Evolutionary conservation across 257 asterid genomes (phyloP).

Genomic region (Mitragyna speciosa): DNA sequence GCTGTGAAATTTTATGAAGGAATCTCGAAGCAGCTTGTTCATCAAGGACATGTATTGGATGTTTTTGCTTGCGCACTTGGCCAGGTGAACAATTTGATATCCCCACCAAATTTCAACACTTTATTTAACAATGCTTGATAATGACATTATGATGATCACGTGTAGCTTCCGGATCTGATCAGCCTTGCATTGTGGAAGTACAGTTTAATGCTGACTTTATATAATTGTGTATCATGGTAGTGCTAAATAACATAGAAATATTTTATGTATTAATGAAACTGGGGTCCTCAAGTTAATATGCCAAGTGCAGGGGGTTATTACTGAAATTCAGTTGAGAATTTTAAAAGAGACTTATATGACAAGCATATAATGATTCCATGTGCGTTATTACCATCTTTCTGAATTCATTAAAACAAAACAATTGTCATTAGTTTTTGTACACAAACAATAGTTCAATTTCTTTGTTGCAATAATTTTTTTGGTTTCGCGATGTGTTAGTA

Average conservation of each 20-base stretch:
- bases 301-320: not conserved
- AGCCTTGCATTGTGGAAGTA: not conserved
- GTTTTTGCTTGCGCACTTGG: conserved; percentile 96
- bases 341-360: not conserved
- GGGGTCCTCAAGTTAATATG: not conserved
- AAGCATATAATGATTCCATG: not conserved
- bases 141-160: too few species aligned
- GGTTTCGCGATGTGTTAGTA: too few species aligned
- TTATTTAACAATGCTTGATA: too few species aligned
- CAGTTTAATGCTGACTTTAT: not conserved
- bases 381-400: not conserved
- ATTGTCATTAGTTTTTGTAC: too few species aligned
- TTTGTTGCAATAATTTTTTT: too few species aligned
- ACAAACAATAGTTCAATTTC: too few species aligned
- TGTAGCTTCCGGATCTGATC: too few species aligned
- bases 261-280: not conserved
- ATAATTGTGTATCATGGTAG: not conserved
- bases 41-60: conserved; percentile 96
- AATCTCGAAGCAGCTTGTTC: conserved; percentile 89
- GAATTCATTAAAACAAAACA: not conserved
- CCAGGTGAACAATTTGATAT: conserved; percentile 57
- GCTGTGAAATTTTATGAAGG: conserved; percentile 89
- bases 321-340: not conserved
- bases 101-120: too few species aligned
- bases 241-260: not conserved